Base-by-base conservation (phyloP, 495 filamentous ascomycete species). In the Oidiodendron maius region DNA sequence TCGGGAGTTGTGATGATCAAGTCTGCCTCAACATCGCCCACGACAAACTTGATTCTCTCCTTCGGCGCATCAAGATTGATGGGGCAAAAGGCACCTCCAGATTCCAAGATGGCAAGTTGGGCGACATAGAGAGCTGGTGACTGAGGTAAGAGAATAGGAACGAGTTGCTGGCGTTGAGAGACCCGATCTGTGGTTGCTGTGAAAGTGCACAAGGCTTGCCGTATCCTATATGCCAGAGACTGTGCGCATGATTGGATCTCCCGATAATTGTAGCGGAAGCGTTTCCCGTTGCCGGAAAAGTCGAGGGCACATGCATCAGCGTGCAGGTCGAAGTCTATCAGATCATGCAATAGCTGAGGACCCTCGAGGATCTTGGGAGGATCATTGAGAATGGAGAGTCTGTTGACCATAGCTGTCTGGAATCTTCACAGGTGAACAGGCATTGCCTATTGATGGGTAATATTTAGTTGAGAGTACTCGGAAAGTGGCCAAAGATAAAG, bases 21-120 rank as follows among this genome's bases (percentile, higher is more conserved):
- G 8, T 63, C 64, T 5, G 83, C 81, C 9, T 62, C 59, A 30
- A 89, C 77, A 65, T 95, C 87, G 15, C 72, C 58, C 3, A 86
- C 53, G 32, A 93, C 86, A 61, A 93, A 91, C 30, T 71, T 73
- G 15, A 91, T 72, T 15, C 89, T 71, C 30, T 93, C 86, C 22
- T 61, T 55, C 2, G 89, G 89, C 5, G 82, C 75, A 55, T 91
- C 87, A 12, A 82, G 67, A 45, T 80, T 77, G 30, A 95, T 65
- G 0, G 89, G 87, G 43, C 88, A 91, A 53, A 94, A 93, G 5
- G 87, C 86, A 5, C 71, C 84, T 0, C 89, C 89, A 5, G 81
- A 78, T 55, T 87, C 87, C 11, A 93, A 71, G 40, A 88, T 80
- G 1, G 80, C 88, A 4, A 94, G 60, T 38, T 83, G 72, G 0